phyloP scores from a whole-genome alignment of 2,329 filamentous ascomycete species.

The Coccinonectria pachysandricola region DNA sequence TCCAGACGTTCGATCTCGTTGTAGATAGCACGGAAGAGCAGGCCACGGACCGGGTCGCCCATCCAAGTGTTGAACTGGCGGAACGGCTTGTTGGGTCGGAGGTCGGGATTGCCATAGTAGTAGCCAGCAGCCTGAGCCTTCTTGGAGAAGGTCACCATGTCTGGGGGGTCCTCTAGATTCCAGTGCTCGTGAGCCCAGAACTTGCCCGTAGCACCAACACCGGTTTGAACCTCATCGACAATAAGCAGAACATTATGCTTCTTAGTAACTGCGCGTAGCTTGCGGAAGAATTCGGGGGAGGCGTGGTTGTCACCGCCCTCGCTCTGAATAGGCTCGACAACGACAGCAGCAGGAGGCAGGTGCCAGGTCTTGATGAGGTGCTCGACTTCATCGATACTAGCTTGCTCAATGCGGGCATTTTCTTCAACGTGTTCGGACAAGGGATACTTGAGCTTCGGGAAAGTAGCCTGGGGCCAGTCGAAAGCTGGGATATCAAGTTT shows the following conservation, averaged over 20 bases:
- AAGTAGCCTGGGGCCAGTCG: slow-evolving; percentile 86
- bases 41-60: slow-evolving; percentile 76
- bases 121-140: slow-evolving; percentile 91
- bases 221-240: slow-evolving; percentile 90
- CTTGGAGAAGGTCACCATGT: slow-evolving; percentile 93
- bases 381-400: slow-evolving; percentile 75
- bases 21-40: slow-evolving; percentile 81
- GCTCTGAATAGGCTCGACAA: slow-evolving; percentile 86
- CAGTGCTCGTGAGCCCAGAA: slow-evolving; percentile 98
- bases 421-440: slow-evolving; percentile 69
- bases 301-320: slow-evolving; percentile 95
- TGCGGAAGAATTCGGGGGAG: slow-evolving; percentile 75
- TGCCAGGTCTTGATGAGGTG: slow-evolving; percentile 69
- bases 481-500: slow-evolving; percentile 93
- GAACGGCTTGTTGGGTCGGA: slow-evolving; percentile 87
- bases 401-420: slow-evolving; percentile 72
- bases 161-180: slow-evolving; percentile 67
- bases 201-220: slow-evolving; percentile 82
- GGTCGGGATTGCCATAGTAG: slow-evolving; percentile 72
- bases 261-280: slow-evolving; percentile 68
- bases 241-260: slow-evolving; percentile 75
- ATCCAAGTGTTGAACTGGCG: slow-evolving; percentile 98
- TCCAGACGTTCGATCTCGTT: slow-evolving; percentile 66
- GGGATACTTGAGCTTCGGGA: slow-evolving; percentile 79
- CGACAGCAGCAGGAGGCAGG: slow-evolving; percentile 67